Conservation (phyloP, 805 yeast genomes). For the Pichia insulana region DNA sequence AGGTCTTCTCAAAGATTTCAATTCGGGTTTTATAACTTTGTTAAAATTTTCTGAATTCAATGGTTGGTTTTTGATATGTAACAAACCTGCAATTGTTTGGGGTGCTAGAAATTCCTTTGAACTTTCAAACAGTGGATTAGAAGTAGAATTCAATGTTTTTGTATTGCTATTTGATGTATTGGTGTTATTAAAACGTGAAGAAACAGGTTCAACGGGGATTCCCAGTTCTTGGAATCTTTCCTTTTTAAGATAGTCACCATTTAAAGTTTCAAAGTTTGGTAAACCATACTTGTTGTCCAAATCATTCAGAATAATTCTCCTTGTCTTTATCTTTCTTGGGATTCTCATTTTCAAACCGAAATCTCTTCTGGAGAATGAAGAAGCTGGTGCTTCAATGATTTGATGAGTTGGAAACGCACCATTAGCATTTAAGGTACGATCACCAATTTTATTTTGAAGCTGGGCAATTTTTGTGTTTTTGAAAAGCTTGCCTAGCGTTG, state of each 20-base stretch:
- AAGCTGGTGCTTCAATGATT: conserved; percentile 58
- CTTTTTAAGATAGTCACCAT: conserved; percentile 53
- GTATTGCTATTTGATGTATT: background rate
- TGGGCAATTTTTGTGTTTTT: conserved; percentile 28
- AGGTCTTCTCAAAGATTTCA: conserved; percentile 40
- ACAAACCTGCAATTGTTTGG: conserved; percentile 21
- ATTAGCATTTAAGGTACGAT: conserved; percentile 18
- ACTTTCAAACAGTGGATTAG: conserved; percentile 36
- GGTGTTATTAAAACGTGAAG: conserved; percentile 4
- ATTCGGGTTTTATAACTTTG: conserved; percentile 27
- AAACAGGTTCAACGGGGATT: conserved; percentile 32
- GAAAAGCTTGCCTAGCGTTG: conserved; percentile 23
- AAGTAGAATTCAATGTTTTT: background rate
- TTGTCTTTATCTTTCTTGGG: conserved; percentile 51
- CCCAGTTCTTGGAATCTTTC: conserved; percentile 63
- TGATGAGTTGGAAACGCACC: conserved; percentile 57
- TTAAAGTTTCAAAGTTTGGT: conserved; percentile 61
- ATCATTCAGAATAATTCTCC: conserved; percentile 55
- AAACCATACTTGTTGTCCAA: conserved; percentile 58
- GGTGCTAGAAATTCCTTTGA: conserved; percentile 16
- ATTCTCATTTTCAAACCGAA: conserved; percentile 69
- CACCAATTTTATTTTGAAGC: conserved; percentile 24
- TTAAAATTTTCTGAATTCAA: conserved; percentile 16
- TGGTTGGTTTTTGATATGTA: conserved; percentile 20
- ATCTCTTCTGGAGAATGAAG: conserved; percentile 56